phyloP scores from a whole-genome alignment of 2,329 filamentous ascomycete genomes.

The Dactylella cylindrospora region DNA sequence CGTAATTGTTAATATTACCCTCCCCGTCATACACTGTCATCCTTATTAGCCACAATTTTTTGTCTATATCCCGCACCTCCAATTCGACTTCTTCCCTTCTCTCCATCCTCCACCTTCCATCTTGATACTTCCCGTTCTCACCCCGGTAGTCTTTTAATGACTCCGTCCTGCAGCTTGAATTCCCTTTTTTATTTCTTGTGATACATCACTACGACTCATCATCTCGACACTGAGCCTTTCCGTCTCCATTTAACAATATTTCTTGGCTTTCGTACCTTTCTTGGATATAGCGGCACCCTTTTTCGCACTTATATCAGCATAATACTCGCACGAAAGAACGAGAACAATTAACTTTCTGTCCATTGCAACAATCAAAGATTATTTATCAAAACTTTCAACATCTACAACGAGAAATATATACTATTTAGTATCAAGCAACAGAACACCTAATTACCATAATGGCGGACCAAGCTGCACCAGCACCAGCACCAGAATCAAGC shows the following conservation, averaged over 20 bases:
- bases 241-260: not conserved
- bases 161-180: conserved; percentile 15
- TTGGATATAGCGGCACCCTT: not conserved
- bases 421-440: not conserved
- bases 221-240: conserved; percentile 2
- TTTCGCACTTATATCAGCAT: not conserved
- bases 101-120: not conserved
- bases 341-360: not conserved
- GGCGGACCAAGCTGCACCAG: conserved; percentile 26
- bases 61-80: too few relatives aligned
- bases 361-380: not conserved
- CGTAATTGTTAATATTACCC: too few relatives aligned
- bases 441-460: conserved; percentile 44
- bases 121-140: too few relatives aligned
- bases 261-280: not conserved
- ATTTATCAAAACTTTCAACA: not conserved
- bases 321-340: not conserved
- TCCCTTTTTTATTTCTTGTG: not conserved
- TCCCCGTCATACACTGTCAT: too few relatives aligned
- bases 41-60: too few relatives aligned
- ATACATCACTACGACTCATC: conserved; percentile 4
- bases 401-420: not conserved
- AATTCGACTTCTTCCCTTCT: not conserved
- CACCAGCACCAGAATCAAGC: conserved; percentile 50
- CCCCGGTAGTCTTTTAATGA: too few relatives aligned